Conservation (phyloP, 1,284 basidiomycete genomes). For the Sanghuangporus weigelae region DNA sequence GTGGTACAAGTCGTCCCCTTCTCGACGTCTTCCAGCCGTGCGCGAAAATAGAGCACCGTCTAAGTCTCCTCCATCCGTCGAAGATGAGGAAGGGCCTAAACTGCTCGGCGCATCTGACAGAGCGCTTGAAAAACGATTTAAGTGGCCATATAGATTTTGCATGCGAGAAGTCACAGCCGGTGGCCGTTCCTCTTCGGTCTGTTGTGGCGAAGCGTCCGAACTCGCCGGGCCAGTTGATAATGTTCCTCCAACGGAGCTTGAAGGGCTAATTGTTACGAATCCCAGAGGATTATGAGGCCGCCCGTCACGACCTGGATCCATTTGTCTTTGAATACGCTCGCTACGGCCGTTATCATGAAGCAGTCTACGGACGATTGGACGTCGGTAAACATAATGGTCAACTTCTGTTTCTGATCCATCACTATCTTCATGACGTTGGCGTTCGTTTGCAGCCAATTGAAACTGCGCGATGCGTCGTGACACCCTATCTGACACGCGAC, state of each 20-base stretch:
- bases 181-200: neutral
- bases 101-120: neutral
- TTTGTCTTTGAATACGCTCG: neutral
- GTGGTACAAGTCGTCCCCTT: neutral
- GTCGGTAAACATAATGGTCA: neutral
- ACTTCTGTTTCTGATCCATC: slow-evolving; percentile 11
- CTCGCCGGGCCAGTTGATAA: neutral
- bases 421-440: neutral
- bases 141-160: neutral
- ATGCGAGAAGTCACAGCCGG: neutral
- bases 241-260: neutral
- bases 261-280: neutral
- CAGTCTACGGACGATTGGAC: neutral
- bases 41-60: neutral
- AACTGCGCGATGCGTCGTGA: neutral
- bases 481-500: neutral
- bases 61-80: neutral
- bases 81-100: neutral
- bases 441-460: neutral
- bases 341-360: neutral
- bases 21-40: neutral
- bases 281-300: neutral
- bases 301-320: neutral
- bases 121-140: neutral
- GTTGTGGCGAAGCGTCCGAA: neutral